These are phyloP conservation scores for Raddia guianensis DNA, from an alignment of 176 grass and related monocot genomes.

Conservation along the genomic window DNA sequence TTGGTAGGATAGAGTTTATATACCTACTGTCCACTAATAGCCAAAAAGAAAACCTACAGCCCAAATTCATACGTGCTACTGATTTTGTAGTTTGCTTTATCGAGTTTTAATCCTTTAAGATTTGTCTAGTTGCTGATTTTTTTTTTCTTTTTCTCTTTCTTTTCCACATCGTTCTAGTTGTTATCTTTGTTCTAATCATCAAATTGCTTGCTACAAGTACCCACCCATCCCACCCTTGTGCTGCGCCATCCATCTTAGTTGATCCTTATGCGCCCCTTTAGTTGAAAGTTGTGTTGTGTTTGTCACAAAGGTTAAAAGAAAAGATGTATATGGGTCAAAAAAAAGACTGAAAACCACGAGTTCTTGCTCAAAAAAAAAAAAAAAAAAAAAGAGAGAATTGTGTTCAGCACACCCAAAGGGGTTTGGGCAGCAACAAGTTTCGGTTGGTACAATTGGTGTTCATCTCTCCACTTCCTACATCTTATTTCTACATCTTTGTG, in stretches of 20 bases:
- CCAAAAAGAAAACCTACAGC: conserved; percentile 10
- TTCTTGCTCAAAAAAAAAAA: too few relatives aligned
- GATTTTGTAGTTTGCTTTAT: conserved; percentile 23
- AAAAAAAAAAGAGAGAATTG: background rate
- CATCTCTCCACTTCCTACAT: background rate
- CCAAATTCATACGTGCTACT: background rate
- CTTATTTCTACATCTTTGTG: background rate
- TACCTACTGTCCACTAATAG: conserved; percentile 3
- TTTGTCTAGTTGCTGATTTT: conserved; percentile 24
- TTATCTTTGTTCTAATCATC: background rate
- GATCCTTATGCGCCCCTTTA: background rate
- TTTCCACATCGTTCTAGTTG: background rate
- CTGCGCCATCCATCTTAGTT: background rate
- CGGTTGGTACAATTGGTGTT: background rate
- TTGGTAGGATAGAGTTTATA: background rate
- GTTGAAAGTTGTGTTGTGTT: conserved; percentile 7
- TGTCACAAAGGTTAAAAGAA: background rate
- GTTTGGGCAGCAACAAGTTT: background rate
- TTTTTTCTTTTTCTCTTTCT: too few relatives aligned
- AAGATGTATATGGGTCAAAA: background rate
- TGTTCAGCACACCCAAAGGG: conserved; percentile 8
- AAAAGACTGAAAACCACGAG: background rate
- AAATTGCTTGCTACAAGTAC: too few relatives aligned
- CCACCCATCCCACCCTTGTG: too few relatives aligned
- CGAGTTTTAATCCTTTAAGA: conserved; percentile 16